Evolutionary conservation across 1,284 basidiomycete species (phyloP), one percentile per base, ranked within the genome.

Genomic region (Apiotrichum mycotoxinovorans): DNA sequence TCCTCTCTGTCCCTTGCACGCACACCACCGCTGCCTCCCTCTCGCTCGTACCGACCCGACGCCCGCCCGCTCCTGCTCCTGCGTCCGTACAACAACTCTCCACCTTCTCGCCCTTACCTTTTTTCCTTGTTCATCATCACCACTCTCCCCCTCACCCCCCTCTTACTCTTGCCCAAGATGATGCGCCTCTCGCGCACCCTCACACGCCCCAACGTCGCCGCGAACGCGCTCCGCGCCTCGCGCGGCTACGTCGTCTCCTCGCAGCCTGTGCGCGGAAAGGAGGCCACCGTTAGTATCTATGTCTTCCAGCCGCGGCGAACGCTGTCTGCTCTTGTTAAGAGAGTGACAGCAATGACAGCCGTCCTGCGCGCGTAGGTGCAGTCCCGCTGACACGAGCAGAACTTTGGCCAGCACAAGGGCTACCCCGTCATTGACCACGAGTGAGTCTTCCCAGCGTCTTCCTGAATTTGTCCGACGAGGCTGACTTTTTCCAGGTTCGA

Each of bases 391-490:
- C 42, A 58, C 42, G 8, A 37, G 7, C 52, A 77, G 74, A 74
- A 74, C 64, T 76, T 75, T 62, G 75, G 75, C 49, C 71, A 76
- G 57, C 63, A 68, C 61, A 77, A 77, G 66, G 74, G 72, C 23
- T 98, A 98, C 78, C 91, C 94, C 38, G 82, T 99, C 66, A 94
- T 98, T 72, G 95, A 99, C 77, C 95, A 98, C 77, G 82, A 83
- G 73, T 70, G 62, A 64, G 65, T 64, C 5, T n/a, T 8, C 18
- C 15, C 14, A 10, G 35, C 4, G 8, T 15, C 17, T 4, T 8
- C 9, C 35, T 37, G 38, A 33, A 25, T 25, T 45, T 34, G 46
- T 40, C 44, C 56, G 43, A 41, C 27, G 7, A 47, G 5, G 11
- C 47, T 49, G 35, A 37, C 47, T 26, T 7, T 26, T 7, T 40